These are phyloP conservation scores for Agaricales sp. DNA, from an alignment of 1,284 basidiomycete genomes.

Conservation along the genomic window DNA sequence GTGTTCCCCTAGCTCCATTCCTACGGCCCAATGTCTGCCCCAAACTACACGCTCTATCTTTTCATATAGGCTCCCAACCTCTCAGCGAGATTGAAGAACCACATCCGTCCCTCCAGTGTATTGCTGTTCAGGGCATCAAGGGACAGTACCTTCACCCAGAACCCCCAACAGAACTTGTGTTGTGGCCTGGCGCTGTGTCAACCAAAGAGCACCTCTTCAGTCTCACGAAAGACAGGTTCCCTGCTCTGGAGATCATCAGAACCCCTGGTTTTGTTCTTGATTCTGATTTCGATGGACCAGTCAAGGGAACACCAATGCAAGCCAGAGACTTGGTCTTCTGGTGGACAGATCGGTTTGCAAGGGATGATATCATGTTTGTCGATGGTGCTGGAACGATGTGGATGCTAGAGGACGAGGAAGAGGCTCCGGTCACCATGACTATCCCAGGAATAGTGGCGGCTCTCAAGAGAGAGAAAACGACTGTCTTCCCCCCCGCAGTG, in stretches of 20 bases:
- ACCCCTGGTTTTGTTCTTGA: slow-evolving; percentile 36
- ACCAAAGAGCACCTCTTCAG: slow-evolving; percentile 30
- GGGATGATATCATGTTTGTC: slow-evolving; percentile 35
- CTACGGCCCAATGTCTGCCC: slow-evolving; percentile 30
- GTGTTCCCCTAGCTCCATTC: slow-evolving; percentile 30
- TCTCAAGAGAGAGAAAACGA: no score
- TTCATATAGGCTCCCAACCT: slow-evolving; percentile 21
- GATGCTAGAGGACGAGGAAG: slow-evolving; percentile 24
- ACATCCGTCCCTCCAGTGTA: slow-evolving; percentile 30
- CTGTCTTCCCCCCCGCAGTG: no score
- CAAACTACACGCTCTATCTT: slow-evolving; percentile 32
- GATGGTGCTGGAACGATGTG: slow-evolving; percentile 45
- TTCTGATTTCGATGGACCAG: slow-evolving; percentile 28
- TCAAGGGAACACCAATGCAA: slow-evolving; percentile 20
- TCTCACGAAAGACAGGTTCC: slow-evolving; percentile 30
- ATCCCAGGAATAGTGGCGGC: no score
- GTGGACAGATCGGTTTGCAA: slow-evolving; percentile 43
- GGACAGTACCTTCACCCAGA: slow-evolving; percentile 33
- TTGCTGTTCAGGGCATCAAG: slow-evolving; percentile 33
- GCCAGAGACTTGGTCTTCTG: slow-evolving; percentile 32
- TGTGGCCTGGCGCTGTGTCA: slow-evolving; percentile 19
- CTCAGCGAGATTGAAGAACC: slow-evolving; percentile 16
- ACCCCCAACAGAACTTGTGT: not conserved
- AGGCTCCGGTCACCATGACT: no score
- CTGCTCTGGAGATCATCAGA: slow-evolving; percentile 33